Evolutionary conservation across 345 rosid species (phyloP), one percentile per base, ranked within the genome.

Genomic region (Clarkia xantiana): DNA sequence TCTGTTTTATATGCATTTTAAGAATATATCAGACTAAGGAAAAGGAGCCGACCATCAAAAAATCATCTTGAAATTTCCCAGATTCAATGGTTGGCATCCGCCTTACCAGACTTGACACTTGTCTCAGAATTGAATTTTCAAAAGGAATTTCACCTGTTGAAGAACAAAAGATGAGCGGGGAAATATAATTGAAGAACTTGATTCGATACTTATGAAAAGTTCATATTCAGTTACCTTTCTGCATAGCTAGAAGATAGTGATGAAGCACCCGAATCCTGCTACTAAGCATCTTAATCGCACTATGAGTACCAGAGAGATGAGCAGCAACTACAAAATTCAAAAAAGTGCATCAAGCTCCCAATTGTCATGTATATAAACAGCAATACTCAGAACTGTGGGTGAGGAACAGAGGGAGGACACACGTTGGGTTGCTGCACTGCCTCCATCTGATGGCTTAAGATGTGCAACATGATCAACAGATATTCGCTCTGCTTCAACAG

Each of bases 391-490:
- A 40, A 52, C 25, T 49, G 12, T 11, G 14, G 19, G 16, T n/a
- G 42, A n/a, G 52, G 23, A 51, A 17, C 48, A 38, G 44, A 17
- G 40, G 15, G 18, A 54, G 52, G 23, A 60, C 67, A 73, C 40
- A 78, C 98, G 68, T 47, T 91, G 98, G 14, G 98, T 91, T 57
- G 96, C 98, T 8, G 98, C 96, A 16, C 96, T 84, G 52, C 98
- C 90, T 53, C 98, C 98, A 62, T 86, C 89, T 56, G 97, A 86
- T 36, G 97, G 96, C 67, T 90, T 90, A 34, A 90, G 94, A 74
- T 90, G 97, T 45, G 97, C 97, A 61, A 90, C 96, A 69, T 89
- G 97, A 68, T 89, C 95, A 4, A 85, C 94, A n/a, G 97, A 89
- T 46, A 90, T 90, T 61, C 97, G 46, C 69, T 81, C 93, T 10